These are phyloP conservation scores for Sergeia podlipaevii DNA, from an alignment of 208 protist genomes.

Conservation along the genomic window DNA sequence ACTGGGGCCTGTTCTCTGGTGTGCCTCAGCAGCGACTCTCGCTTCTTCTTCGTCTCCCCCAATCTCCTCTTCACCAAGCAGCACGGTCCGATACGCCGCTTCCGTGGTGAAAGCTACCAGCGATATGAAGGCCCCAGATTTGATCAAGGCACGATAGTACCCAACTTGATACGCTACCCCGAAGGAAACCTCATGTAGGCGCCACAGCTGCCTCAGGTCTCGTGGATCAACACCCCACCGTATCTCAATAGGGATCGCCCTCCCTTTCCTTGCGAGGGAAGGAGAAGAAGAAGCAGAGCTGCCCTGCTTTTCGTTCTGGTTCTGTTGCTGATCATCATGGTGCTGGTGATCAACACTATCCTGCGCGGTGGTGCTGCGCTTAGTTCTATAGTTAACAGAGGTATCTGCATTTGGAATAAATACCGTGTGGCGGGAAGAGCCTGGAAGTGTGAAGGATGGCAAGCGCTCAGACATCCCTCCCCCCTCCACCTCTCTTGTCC, in stretches of 20 bases:
- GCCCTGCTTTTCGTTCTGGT: neutral
- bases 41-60: too few species aligned
- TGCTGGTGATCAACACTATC: too few species aligned
- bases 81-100: conserved; percentile 3
- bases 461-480: too few species aligned
- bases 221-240: conserved; percentile 53
- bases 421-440: too few species aligned
- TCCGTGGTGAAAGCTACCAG: conserved; percentile 43
- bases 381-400: too few species aligned
- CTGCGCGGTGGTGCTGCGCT: too few species aligned
- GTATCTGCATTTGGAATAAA: too few species aligned
- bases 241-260: conserved; percentile 27
- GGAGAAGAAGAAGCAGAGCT: too few species aligned
- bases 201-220: conserved; percentile 37
- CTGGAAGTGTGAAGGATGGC: too few species aligned
- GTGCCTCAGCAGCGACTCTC: neutral
- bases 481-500: too few species aligned
- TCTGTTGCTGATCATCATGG: neutral
- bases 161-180: conserved; percentile 39
- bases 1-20: neutral
- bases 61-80: too few species aligned
- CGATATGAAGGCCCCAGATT: conserved; percentile 20
- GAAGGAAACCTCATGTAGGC: conserved; percentile 56
- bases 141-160: conserved; percentile 60
- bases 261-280: too few species aligned